Evolutionary conservation across 352 stramenopile genomes (phyloP), one percentile per base, ranked within the genome.

Genomic region (Pythium volutum): DNA sequence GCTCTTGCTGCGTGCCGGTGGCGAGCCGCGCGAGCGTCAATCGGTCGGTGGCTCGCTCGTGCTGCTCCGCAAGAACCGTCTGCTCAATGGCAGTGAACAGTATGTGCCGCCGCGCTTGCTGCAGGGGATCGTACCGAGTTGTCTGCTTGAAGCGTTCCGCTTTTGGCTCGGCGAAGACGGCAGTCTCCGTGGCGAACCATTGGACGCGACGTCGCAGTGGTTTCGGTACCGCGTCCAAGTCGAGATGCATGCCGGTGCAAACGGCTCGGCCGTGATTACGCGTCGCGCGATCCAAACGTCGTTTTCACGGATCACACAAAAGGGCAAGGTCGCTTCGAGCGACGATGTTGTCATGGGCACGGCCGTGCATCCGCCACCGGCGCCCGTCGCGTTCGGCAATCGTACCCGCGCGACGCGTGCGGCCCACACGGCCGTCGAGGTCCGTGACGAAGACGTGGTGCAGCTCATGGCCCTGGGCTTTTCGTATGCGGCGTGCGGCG

Each of bases 161-260:
- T 99, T 99, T 67, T 99, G 97, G 97, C 93, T 98, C 51, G 97
- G 93, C 46, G 89, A 98, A 66, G 88, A 99, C 68, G 95, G 97
- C 48, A 85, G 87, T 36, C 79, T 99, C 15, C 88, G 97, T 63
- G 97, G 96, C 14, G 97, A 99, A 66, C 90, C 97, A 26, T 81
- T 97, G 4, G 75, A 89, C 47, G 39, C 65, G 12, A 89, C 91
- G 39, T 94, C 87, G 22, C 87, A 96, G 54, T 96, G 87, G 87
- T 96, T 96, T 50, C 84, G 84, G 27, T 96, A 94, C 66, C 78
- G 84, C 10, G 73, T 96, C 8, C 79, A 94, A 64, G 63, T 95
- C 14, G 67, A 89, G n/a, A 78, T 92, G 49, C 52, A 62, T 25
- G 18, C 55, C 70, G 4, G 69, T 62, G 31, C 31, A 1, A 36